Percentiles rank a stretch among this genome's conserved stretches.
Evolutionary conservation across 306 rosid species (phyloP).

Genomic region (Dalbergia oliveri): DNA sequence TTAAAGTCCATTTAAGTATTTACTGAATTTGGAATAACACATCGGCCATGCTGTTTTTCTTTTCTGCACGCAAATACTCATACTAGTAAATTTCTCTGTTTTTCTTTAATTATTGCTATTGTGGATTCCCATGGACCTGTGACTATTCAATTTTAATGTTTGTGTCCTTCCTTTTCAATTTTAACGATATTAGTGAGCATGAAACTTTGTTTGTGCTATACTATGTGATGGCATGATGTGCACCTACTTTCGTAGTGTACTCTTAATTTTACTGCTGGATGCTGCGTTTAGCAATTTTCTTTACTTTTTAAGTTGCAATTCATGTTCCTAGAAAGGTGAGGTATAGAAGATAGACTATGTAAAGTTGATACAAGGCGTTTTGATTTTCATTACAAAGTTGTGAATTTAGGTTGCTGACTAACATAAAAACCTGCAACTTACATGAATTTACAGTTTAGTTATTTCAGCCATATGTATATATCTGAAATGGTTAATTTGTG

Average conservation of each 20-base stretch:
- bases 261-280: constrained; percentile 8
- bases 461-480: neutral
- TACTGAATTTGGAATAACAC: neutral
- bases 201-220: neutral
- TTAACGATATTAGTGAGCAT: constrained; percentile 6
- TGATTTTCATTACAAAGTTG: neutral
- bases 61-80: neutral
- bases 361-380: neutral
- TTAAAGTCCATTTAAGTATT: neutral
- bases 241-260: neutral
- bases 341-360: neutral
- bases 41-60: neutral
- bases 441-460: neutral
- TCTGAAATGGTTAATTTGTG: constrained; percentile 7
- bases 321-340: constrained; percentile 9
- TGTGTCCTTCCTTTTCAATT: neutral
- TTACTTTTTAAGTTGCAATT: neutral
- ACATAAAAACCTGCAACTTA: neutral
- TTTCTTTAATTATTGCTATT: neutral
- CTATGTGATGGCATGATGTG: constrained; percentile 6
- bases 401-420: constrained; percentile 21
- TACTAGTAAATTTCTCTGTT: neutral
- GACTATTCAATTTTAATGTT: neutral
- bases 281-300: constrained; percentile 13
- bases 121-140: neutral